Evolutionary conservation across 768 basidiomycete species (phyloP).

Genomic region (Phallus indusiatus): DNA sequence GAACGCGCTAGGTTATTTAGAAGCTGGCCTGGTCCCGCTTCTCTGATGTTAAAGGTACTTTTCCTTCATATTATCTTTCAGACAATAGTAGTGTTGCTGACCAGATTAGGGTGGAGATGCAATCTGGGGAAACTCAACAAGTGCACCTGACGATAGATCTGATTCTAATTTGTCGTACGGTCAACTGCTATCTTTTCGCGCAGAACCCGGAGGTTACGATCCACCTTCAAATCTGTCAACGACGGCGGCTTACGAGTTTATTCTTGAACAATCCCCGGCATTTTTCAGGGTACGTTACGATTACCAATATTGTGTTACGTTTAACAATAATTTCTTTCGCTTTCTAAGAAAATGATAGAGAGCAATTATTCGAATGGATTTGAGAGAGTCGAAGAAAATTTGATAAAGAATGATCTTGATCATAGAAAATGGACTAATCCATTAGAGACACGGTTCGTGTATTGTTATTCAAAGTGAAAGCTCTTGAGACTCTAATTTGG

Average conservation of each 20-base stretch:
- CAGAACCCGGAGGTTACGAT: slow-evolving; percentile 13
- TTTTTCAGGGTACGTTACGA: slow-evolving; percentile 57
- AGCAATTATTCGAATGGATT: slow-evolving; percentile 86
- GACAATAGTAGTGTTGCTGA: not conserved
- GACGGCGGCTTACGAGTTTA: slow-evolving; percentile 65
- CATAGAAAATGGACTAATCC: slow-evolving; percentile 90
- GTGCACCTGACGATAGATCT: slow-evolving; percentile 71
- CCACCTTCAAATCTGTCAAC: slow-evolving; percentile 62
- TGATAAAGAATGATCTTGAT: slow-evolving; percentile 62
- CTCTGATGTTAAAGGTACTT: slow-evolving; percentile 87
- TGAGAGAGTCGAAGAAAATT: slow-evolving; percentile 57
- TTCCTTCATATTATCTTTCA: not conserved
- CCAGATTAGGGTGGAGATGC: slow-evolving; percentile 59
- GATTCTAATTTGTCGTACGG: slow-evolving; percentile 59
- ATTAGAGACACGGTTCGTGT: slow-evolving; percentile 56
- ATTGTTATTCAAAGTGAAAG: not conserved
- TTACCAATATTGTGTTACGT: not conserved
- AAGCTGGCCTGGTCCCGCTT: slow-evolving; percentile 91
- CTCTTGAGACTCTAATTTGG: not conserved
- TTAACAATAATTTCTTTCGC: not conserved
- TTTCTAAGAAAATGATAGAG: slow-evolving; percentile 61
- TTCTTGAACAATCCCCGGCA: slow-evolving; percentile 69
- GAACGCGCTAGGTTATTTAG: slow-evolving; percentile 88
- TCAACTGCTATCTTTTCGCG: slow-evolving; percentile 73
- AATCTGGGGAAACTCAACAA: slow-evolving; percentile 70